A percentile compares a stretch with the other conserved stretches of the same genome.
Evolutionary conservation across 768 basidiomycete genomes (phyloP).

Genomic region (Fistulinella prunicolor): DNA sequence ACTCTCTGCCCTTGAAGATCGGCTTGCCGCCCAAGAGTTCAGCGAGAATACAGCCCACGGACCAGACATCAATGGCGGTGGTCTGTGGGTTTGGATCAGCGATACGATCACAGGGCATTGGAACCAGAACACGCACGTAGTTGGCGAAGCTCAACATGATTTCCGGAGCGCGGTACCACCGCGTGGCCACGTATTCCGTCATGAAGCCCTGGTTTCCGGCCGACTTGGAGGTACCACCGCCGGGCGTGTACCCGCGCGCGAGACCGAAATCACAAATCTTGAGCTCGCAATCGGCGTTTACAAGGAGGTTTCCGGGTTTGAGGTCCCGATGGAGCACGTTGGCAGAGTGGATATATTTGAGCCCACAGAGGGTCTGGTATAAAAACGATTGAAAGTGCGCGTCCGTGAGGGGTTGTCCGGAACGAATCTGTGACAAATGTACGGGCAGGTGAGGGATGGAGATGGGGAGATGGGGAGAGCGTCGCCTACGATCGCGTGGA

Average conservation of each 20-base stretch:
- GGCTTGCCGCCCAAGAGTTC: constrained; percentile 93
- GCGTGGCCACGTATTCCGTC: constrained; percentile 99
- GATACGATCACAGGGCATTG: neutral
- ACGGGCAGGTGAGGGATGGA: neutral
- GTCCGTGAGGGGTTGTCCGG: constrained; percentile 84
- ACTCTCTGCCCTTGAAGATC: constrained; percentile 97
- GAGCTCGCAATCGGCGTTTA: constrained; percentile 97
- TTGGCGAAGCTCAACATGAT: constrained; percentile 98
- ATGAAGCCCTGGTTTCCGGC: constrained; percentile 92
- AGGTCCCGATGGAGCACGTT: constrained; percentile 97
- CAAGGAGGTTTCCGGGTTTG: constrained; percentile 92
- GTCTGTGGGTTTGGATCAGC: constrained; percentile 46
- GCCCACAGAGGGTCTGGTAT: constrained; percentile 96
- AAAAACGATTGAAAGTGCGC: constrained; percentile 95
- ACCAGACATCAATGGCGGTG: constrained; percentile 94
- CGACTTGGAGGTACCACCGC: constrained; percentile 66
- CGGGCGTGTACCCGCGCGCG: constrained; percentile 89
- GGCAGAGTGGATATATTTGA: constrained; percentile 98
- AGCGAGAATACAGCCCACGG: constrained; percentile 91
- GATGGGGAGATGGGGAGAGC: neutral
- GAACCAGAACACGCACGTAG: constrained; percentile 59
- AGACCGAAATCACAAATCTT: constrained; percentile 99
- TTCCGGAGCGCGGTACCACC: constrained; percentile 98
- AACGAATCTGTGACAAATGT: constrained; percentile 59
- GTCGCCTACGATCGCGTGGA: constrained; percentile 94